Base-by-base conservation (phyloP, 1,284 basidiomycete genomes). In the Boletus mariae region DNA sequence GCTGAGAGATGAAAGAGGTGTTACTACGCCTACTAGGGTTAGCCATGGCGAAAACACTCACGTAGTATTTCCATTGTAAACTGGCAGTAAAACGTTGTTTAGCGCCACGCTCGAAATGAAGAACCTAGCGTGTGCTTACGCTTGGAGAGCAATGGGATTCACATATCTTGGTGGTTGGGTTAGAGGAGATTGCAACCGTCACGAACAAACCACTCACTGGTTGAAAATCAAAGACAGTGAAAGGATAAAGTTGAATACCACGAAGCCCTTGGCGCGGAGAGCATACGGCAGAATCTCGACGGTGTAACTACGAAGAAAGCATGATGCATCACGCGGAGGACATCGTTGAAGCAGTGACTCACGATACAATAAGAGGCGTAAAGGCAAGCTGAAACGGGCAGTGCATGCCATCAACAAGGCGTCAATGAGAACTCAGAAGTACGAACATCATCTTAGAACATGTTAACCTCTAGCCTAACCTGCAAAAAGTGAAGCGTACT, bases 181-280 rank as follows among this genome's bases (percentile, higher is more conserved):
- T 64, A 54, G 25, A n/a, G 23, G 10, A 2, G 20, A 13, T 43
- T 26, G 10, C 15, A 15, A 26, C 10, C 41, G 8, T 49, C 3
- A 20, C 35, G 8, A 31, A 1, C 4, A n/a, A 11, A 9, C 6
- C 17, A 50, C 41, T 43, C 34, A 90, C 70, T 90, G 86, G 70
- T 90, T 90, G 76, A 90, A 87, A 58, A 85, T 82, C 57, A 86
- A 78, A 1, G 85, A 79, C 29, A 82, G 56, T 17, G 82, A 83
- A 60, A 86, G 77, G 53, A 77, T 69, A 57, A 87, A 83, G 72
- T 81, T 84, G 73, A 87, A 86, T 42, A 89, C 70, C 59, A 78
- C 85, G 73, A 90, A 82, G 53, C 87, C 87, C 75, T 90, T 90
- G 47, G 89, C 85, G 62, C 87, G 85, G 48, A 90, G 74, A 20